Evolutionary conservation across 331 rosid species (phyloP), one percentile per base, ranked within the genome.

Genomic region (Spiraea crenata): DNA sequence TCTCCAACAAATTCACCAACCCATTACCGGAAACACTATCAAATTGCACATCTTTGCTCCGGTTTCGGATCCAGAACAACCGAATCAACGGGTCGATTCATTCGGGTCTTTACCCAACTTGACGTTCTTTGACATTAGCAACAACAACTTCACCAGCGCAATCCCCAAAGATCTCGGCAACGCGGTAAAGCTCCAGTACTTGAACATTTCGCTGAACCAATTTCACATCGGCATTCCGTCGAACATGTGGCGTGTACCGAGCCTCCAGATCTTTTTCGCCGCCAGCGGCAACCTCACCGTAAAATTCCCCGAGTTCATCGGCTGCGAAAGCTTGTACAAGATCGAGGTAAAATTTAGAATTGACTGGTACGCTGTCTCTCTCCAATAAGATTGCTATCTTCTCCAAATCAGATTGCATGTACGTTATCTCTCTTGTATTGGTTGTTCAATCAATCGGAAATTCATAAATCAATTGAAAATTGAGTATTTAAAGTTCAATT

Each of bases 11-110:
- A 5, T 82, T 95, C 44, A 45, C 13, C 48, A 16, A 39, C 2
- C 37, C 48, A 13, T 76, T 95, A 0, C 96, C 99, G 14, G 12
- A 1, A 4, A 72, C 95, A 2, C 69, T 95, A 2, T 49, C 74
- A 0, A 76, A 54, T 38, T 95, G 99, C 78, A 81, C 80, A 25
- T 86, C 96, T 10, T 63, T 95, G 5, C 1, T 67, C 3, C 79
- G 99, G 49, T 76, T 91, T 60, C 87, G 99, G 5, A 81, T 91
- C 31, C 96, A 95, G 63, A 75, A 89, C 78, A 95, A 95, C 80
- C 49, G 57, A 5, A 81, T 95, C 80, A 83, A 66, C 58, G 98
- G 93, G 45, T 79, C 92, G 1, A 84, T 95, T 16, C 96, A 96
- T 1, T 0, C 2, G 17, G 90, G 3, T 74, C 65, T 15, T 81